Evolutionary conservation across 768 basidiomycete species (phyloP), one percentile per base, ranked within the genome.

Genomic region (Mycena latifolia): DNA sequence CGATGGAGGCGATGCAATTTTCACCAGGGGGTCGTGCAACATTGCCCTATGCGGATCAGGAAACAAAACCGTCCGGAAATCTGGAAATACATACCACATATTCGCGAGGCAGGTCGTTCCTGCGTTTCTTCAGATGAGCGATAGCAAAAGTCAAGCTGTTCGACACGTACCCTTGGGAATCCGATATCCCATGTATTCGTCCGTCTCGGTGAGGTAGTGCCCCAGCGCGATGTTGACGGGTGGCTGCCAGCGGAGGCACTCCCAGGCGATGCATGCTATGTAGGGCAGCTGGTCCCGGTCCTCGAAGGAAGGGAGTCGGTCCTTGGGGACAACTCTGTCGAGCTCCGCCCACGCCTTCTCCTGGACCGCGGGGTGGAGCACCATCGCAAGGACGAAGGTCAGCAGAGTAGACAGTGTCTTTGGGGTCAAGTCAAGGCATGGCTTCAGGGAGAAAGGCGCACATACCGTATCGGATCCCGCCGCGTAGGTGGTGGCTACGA

Each of bases 391-490:
- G 24, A 82, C 54, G 48, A 81, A 80, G 7, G 76, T 74, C 4
- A 76, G 75, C 25, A 80, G 67, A n/a, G 76, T 68, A 12, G 81
- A 78, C 22, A 78, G 65, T 1, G 78, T 79, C 81, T 75, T n/a
- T n/a, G n/a, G n/a, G n/a, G 48, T 25, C 24, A 55, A 45, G 22
- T 59, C 62, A 43, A 12, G 31, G 54, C 1, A 22, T 17, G 5
- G 29, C 47, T 12, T 24, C n/a, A 20, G 48, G 62, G 9, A 43
- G 20, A 61, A 65, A n/a, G 22, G 0, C 28, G 47, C 29, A 1
- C 78, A 25, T 67, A 82, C 82, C 37, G 81, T 84, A 68, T 83
- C 83, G 7, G 82, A 77, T 2, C 83, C 82, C 52, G 82, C 81
- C 25, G 46, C 80, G 70, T 27, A 80, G 67, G 50, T 75, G 70